Conservation (phyloP, 2,329 filamentous ascomycete genomes). For the Fusarium dimerum region DNA sequence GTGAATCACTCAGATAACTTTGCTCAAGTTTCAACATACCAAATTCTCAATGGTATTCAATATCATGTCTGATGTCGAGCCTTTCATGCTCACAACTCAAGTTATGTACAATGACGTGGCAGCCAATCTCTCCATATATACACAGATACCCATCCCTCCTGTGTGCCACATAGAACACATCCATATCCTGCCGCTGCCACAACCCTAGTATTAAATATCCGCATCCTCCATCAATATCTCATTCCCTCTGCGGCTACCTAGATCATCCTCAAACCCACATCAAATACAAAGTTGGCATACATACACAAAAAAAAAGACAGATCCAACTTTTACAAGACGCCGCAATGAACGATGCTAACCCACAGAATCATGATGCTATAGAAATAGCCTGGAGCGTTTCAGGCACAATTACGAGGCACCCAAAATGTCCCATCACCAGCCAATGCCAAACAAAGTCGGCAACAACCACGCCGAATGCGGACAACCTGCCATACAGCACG, state of each 20-base stretch:
- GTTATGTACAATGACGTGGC: not conserved
- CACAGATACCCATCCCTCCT: not conserved
- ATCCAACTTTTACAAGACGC: not conserved
- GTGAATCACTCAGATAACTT: no score
- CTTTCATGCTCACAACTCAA: not conserved
- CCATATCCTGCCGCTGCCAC: not conserved
- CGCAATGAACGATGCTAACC: not conserved
- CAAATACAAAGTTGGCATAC: not conserved
- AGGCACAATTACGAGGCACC: slow-evolving; percentile 7
- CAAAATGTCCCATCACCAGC: not conserved
- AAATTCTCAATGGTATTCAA: not conserved
- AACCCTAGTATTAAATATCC: not conserved
- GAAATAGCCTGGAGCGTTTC: not conserved
- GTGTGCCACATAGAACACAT: not conserved
- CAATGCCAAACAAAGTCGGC: not conserved
- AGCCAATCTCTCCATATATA: not conserved
- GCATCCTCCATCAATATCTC: not conserved
- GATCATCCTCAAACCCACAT: not conserved
- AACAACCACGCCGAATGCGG: no score
- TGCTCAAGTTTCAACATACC: not conserved
- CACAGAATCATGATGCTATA: not conserved
- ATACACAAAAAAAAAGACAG: not conserved
- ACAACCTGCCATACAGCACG: no score
- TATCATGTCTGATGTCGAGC: not conserved
- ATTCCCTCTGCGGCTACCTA: not conserved